Evolutionary conservation across 2,329 filamentous ascomycete genomes (phyloP).

Genomic region (Colletotrichum sp.): DNA sequence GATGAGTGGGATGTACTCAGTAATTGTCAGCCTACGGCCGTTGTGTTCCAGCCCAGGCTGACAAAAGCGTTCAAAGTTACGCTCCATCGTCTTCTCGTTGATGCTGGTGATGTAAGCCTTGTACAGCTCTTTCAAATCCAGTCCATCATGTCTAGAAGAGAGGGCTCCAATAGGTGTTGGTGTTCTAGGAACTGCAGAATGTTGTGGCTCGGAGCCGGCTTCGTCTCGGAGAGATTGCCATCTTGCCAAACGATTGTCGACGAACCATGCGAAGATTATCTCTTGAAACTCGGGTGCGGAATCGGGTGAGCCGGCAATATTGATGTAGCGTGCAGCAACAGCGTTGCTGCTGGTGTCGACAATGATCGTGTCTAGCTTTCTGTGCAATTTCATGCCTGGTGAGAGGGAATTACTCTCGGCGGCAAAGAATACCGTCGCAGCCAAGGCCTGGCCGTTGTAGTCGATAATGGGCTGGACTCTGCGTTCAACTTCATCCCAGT

Average conservation of each 20-base stretch:
- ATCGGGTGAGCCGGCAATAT: neutral
- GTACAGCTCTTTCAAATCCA: slow-evolving; percentile 23
- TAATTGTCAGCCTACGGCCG: slow-evolving; percentile 22
- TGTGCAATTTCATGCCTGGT: neutral
- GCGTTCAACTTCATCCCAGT: neutral
- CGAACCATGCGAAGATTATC: neutral
- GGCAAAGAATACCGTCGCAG: neutral
- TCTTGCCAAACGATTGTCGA: neutral
- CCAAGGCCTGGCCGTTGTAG: neutral
- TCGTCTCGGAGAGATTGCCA: slow-evolving; percentile 4
- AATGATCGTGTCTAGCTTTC: neutral
- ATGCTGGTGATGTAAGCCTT: slow-evolving; percentile 33
- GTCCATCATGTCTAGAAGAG: neutral
- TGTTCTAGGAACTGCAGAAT: neutral
- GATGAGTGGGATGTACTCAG: slow-evolving; percentile 32
- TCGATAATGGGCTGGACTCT: neutral
- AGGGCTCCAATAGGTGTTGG: neutral
- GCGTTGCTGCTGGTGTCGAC: neutral
- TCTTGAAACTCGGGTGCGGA: neutral
- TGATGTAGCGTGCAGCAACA: neutral
- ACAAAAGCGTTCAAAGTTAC: slow-evolving; percentile 28
- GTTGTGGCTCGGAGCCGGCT: neutral
- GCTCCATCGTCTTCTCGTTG: slow-evolving; percentile 31
- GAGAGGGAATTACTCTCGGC: neutral
- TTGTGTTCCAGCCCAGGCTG: slow-evolving; percentile 33